Base-by-base conservation (phyloP, 1,284 basidiomycete species). In the Ustilago shanxiensis region DNA sequence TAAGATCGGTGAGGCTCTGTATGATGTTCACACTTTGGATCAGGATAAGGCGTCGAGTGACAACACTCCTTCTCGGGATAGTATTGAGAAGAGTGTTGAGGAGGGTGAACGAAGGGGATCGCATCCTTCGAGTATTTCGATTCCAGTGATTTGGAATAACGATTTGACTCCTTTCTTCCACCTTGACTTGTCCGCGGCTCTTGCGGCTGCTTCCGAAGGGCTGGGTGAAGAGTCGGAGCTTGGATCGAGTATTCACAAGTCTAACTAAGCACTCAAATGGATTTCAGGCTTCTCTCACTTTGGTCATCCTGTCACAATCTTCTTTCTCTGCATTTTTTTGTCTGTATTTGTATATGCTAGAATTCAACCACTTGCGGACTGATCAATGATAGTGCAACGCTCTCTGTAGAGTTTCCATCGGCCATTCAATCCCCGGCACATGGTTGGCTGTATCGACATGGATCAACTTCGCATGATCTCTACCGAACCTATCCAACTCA, bases 151-250 rank as follows among this genome's bases (percentile, higher is more conserved):
- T 88, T 90, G 65, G 83, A 81, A 79, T 52, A 82, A 82, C 39
- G 80, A 84, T 51, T 67, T 84, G 16, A 95, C 93, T 6, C 93
- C 93, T 2, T 93, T 91, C 88, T 95, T 95, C 91, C 94, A 95
- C 87, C 88, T 95, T 66, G 94, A 95, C 83, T 87, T 95, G 18
- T 85, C 88, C 24, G 88, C 89, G 5, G 94, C 94, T 11, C 90
- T 95, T 47, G 88, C 88, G 7, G 91, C 91, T 11, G 93, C 92
- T 2, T 66, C 63, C 2, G 72, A 66, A 11, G 50, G 55, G 9
- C 14, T 73, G n/a, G 64, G 59, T 2, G 57, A 66, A 18, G 69
- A 77, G 8, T 62, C 66, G 10, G 60, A 67, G 26, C 14, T 66
- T 60, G 26, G 24, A n/a, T 72, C 70, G 20, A 60, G 64, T 29